Percentiles rank a stretch among this genome's conserved stretches.
Conservation (phyloP, 352 stramenopile species). For the Globisporangium nodosum region DNA sequence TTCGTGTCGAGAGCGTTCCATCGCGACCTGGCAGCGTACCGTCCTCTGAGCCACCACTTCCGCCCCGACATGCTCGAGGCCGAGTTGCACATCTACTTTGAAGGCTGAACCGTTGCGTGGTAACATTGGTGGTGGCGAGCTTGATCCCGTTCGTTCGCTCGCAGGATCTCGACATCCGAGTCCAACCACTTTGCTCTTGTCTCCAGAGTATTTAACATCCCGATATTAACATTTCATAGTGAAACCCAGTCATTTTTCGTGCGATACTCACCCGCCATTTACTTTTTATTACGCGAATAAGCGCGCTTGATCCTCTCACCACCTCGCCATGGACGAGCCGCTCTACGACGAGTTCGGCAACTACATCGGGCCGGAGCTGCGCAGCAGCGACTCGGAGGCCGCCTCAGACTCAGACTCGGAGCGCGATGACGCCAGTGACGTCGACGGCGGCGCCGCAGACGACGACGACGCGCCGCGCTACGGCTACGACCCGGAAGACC, state of each 20-base stretch:
- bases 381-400: constrained; percentile 37
- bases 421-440: constrained; percentile 11
- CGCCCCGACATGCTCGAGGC: constrained; percentile 6
- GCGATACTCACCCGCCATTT: too few relatives aligned
- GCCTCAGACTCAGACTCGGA: constrained; percentile 45
- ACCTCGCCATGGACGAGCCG: constrained; percentile 86
- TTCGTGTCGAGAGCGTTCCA: neutral
- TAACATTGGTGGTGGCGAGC: too few relatives aligned
- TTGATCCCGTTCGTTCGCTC: too few relatives aligned
- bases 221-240: too few relatives aligned
- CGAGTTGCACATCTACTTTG: constrained; percentile 10
- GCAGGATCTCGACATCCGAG: too few relatives aligned
- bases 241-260: too few relatives aligned
- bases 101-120: neutral
- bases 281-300: too few relatives aligned
- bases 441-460: constrained; percentile 41
- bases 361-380: constrained; percentile 98
- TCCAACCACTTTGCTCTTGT: too few relatives aligned
- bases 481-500: constrained; percentile 14
- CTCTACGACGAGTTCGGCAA: constrained; percentile 99
- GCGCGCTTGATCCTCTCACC: neutral
- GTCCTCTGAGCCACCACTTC: constrained; percentile 8
- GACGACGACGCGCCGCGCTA: constrained; percentile 17
- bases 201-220: too few relatives aligned
- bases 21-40: neutral